Evolutionary conservation across 768 basidiomycete species (phyloP).

Genomic region (Podaxis carcinomalis): DNA sequence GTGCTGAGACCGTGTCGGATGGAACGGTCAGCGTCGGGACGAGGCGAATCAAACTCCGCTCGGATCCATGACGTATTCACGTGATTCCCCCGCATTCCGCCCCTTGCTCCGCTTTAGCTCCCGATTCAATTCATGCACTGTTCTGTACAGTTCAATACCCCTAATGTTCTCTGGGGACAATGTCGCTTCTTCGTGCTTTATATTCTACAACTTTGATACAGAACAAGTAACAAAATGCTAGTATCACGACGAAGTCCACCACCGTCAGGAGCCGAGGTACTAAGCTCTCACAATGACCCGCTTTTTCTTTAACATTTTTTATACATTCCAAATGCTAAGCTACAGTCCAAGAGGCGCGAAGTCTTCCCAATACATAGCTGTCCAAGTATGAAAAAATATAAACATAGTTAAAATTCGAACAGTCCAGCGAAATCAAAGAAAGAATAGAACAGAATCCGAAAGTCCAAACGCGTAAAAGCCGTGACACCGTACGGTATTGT

Average conservation of each 20-base stretch:
- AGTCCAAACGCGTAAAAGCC: neutral
- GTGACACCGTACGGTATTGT: neutral
- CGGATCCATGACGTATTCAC: slow-evolving; percentile 13
- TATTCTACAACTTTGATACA: no score
- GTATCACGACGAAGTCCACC: no score
- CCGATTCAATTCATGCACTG: neutral
- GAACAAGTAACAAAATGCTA: no score
- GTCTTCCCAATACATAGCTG: neutral
- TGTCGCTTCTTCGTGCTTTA: no score
- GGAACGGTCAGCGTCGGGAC: slow-evolving; percentile 20
- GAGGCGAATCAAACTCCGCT: slow-evolving; percentile 20
- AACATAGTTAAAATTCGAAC: neutral
- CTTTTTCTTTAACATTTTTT: neutral
- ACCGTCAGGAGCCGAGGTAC: no score
- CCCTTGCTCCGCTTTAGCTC: neutral
- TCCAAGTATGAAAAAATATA: neutral
- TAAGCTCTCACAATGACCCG: neutral
- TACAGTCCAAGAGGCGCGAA: neutral
- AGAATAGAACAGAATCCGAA: neutral
- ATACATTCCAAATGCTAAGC: neutral
- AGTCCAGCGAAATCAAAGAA: neutral
- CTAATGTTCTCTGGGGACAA: no score
- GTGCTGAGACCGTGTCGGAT: neutral
- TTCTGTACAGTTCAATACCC: no score
- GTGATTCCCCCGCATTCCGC: slow-evolving; percentile 8